phyloP scores from a whole-genome alignment of 2,329 filamentous ascomycete species.

The Tolypocladium pustulatum region DNA sequence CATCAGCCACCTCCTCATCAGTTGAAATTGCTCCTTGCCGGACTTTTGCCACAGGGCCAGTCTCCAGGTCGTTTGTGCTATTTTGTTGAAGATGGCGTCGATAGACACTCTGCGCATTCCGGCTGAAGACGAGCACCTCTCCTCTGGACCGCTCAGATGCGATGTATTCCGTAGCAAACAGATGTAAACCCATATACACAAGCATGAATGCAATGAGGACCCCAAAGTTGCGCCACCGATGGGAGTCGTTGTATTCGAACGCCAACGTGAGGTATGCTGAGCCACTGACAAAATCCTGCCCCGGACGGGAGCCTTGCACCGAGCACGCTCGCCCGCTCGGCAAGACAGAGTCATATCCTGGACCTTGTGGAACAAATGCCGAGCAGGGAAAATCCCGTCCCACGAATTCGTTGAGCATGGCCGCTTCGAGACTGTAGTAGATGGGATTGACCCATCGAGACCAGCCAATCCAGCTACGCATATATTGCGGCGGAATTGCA shows the following conservation, averaged over 20 bases:
- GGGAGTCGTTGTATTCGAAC: not conserved
- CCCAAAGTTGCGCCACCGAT: not conserved
- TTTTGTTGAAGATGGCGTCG: not conserved
- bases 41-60: not conserved
- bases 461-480: slow-evolving; percentile 58
- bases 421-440: slow-evolving; percentile 53
- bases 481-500: slow-evolving; percentile 29
- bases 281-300: not conserved
- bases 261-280: not conserved
- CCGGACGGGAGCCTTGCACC: not conserved
- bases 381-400: slow-evolving; percentile 14
- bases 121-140: not conserved
- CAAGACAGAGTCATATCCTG: not conserved
- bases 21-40: not conserved
- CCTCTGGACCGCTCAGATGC: not conserved
- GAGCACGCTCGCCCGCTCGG: not conserved
- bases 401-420: slow-evolving; percentile 59
- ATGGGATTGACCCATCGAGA: slow-evolving; percentile 58
- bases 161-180: not conserved
- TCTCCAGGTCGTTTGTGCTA: not conserved
- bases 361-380: not conserved
- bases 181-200: not conserved
- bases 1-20: not conserved
- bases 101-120: not conserved
- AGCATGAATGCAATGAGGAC: not conserved